A percentile compares a stretch with the other conserved stretches of the same genome.
These are phyloP conservation scores for Candida tunisiensis DNA, from an alignment of 1,139 yeast species.

Conservation along the genomic window DNA sequence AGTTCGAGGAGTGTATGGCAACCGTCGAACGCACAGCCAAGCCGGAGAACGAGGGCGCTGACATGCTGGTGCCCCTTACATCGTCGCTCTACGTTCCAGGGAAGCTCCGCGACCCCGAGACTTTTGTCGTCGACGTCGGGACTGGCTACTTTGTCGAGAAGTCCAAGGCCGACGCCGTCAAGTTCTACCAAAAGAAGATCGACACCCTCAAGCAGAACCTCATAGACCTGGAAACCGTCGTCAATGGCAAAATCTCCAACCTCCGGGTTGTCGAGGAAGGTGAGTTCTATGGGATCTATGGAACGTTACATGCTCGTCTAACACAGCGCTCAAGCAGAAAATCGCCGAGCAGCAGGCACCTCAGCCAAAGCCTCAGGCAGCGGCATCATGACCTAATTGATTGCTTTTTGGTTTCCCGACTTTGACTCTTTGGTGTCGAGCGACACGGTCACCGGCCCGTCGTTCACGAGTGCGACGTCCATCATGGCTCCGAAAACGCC, in stretches of 20 bases:
- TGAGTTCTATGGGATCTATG: conserved; percentile 4
- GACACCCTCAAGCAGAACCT: conserved; percentile 58
- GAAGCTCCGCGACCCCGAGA: conserved; percentile 33
- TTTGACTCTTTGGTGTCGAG: conserved; percentile 50
- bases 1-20: conserved; percentile 65
- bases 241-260: conserved; percentile 21
- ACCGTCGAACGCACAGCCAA: conserved; percentile 45
- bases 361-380: conserved; percentile 2
- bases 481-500: conserved; percentile 96
- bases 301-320: not conserved
- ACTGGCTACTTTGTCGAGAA: conserved; percentile 93
- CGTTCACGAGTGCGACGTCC: conserved; percentile 78
- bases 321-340: conserved; percentile 5
- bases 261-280: conserved; percentile 17
- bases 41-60: conserved; percentile 27
- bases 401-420: not conserved
- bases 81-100: conserved; percentile 88
- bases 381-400: not conserved
- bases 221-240: conserved; percentile 54
- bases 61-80: conserved; percentile 73
- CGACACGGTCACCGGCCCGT: conserved; percentile 66
- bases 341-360: conserved; percentile 4
- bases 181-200: conserved; percentile 61
- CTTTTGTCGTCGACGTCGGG: conserved; percentile 84
- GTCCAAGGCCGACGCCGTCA: conserved; percentile 43